A percentile compares a stretch with the other conserved stretches of the same genome.
These are phyloP conservation scores for Trifolium subterraneum DNA, from an alignment of 306 rosid species.

Conservation along the genomic window DNA sequence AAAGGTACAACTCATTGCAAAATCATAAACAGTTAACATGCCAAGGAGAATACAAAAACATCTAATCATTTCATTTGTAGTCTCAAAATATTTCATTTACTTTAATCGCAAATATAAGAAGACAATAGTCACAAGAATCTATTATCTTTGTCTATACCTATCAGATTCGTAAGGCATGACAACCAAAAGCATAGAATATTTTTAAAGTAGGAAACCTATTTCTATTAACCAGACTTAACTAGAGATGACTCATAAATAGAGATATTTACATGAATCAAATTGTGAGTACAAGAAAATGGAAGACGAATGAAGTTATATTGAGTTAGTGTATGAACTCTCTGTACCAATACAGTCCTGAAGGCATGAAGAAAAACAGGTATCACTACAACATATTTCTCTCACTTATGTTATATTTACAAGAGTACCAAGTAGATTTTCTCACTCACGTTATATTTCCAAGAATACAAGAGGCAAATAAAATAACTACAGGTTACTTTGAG, in stretches of 20 bases:
- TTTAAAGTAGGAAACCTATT: constrained; percentile 4
- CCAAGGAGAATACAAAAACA: too few species aligned
- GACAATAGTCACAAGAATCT: too few species aligned
- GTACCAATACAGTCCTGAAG: constrained; percentile 24
- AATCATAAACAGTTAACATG: too few species aligned
- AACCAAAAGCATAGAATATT: constrained; percentile 14
- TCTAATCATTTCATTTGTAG: too few species aligned
- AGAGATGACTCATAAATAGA: not conserved
- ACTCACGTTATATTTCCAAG: too few species aligned
- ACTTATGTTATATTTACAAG: not conserved
- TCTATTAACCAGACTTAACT: not conserved
- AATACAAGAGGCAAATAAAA: constrained; percentile 15
- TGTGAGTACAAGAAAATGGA: not conserved
- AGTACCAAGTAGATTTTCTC: constrained; percentile 9
- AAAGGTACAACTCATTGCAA: too few species aligned
- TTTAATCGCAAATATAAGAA: too few species aligned
- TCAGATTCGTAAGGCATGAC: constrained; percentile 8
- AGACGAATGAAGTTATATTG: constrained; percentile 8
- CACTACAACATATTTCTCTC: not conserved
- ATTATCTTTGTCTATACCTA: too few species aligned
- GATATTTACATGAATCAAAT: constrained; percentile 8
- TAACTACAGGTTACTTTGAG: constrained; percentile 7
- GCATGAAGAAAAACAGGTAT: constrained; percentile 1
- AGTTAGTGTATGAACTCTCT: not conserved
- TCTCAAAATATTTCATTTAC: too few species aligned